Percentiles rank a stretch among this genome's conserved stretches.
Conservation (phyloP, 2,329 filamentous ascomycete species). For the Clarireedia monteithiana region DNA sequence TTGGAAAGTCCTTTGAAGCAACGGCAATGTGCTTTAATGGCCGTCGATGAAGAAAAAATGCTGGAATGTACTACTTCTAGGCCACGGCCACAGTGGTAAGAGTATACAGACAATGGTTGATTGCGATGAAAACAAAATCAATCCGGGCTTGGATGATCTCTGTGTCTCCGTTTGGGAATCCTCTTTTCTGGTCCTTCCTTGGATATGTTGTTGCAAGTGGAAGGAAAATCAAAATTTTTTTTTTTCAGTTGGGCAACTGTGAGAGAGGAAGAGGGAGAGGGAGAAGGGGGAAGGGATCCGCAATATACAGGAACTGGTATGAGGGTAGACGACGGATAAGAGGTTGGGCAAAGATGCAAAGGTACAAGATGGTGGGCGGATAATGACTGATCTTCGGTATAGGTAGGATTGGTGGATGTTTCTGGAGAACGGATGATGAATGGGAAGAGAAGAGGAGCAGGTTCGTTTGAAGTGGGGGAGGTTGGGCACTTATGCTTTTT, state of each 20-base stretch:
- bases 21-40: conserved; percentile 10
- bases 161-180: background rate
- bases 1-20: conserved; percentile 17
- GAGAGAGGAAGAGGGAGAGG: background rate
- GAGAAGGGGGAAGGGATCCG: background rate
- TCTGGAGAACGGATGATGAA: conserved; percentile 11
- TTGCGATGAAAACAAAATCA: conserved; percentile 7
- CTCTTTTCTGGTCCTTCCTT: background rate
- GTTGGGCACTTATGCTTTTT: conserved; percentile 24
- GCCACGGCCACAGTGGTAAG: conserved; percentile 15
- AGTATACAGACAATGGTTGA: conserved; percentile 6
- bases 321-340: background rate
- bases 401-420: background rate
- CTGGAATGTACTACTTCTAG: conserved; percentile 11
- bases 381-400: background rate
- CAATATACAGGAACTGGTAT: conserved; percentile 9
- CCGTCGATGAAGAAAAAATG: background rate
- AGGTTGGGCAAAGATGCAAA: background rate
- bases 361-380: background rate
- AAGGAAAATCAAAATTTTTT: background rate
- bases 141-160: conserved; percentile 9
- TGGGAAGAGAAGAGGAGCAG: conserved; percentile 13
- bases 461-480: conserved; percentile 13
- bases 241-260: conserved; percentile 4
- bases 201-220: conserved; percentile 11